These are phyloP conservation scores for Diphasiastrum complanatum DNA, from an alignment of 83 land plant species.

Conservation along the genomic window DNA sequence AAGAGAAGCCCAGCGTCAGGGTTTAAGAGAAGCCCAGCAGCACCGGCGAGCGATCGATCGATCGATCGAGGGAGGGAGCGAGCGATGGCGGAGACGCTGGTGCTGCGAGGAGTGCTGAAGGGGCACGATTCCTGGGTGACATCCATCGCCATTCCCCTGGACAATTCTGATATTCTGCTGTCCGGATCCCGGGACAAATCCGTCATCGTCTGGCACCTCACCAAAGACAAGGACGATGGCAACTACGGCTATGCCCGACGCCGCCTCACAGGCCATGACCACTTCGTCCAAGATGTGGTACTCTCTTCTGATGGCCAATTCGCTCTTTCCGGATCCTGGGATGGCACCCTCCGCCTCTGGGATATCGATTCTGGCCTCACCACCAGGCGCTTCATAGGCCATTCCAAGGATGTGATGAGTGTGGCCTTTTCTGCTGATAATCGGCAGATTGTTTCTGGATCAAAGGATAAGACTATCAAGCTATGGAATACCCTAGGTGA, in stretches of 20 bases:
- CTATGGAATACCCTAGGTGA: neutral
- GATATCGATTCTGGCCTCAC: neutral
- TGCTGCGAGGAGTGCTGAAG: neutral
- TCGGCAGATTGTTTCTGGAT: neutral
- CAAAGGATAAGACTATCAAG: neutral
- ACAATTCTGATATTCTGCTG: neutral
- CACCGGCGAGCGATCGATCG: too few species aligned
- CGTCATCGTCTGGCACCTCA: slow-evolving; percentile 9
- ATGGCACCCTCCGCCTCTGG: neutral
- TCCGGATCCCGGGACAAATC: slow-evolving; percentile 4
- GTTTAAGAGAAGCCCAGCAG: too few species aligned
- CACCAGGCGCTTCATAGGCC: neutral
- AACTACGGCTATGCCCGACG: neutral
- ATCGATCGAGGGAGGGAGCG: too few species aligned
- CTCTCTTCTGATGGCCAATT: neutral
- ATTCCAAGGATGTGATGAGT: neutral
- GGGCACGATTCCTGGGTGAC: neutral
- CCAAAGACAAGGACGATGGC: slow-evolving; percentile 2
- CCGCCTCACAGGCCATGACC: neutral
- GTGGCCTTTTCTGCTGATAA: neutral
- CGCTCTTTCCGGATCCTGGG: neutral
- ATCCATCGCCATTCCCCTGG: slow-evolving; percentile 4
- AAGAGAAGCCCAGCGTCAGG: too few species aligned
- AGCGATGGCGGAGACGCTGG: slow-evolving; percentile 10
- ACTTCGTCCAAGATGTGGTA: neutral